A percentile compares a stretch with the other conserved stretches of the same genome.
These are phyloP conservation scores for Aspergillus bridgeri DNA, from an alignment of 495 filamentous ascomycete species.

Conservation along the genomic window DNA sequence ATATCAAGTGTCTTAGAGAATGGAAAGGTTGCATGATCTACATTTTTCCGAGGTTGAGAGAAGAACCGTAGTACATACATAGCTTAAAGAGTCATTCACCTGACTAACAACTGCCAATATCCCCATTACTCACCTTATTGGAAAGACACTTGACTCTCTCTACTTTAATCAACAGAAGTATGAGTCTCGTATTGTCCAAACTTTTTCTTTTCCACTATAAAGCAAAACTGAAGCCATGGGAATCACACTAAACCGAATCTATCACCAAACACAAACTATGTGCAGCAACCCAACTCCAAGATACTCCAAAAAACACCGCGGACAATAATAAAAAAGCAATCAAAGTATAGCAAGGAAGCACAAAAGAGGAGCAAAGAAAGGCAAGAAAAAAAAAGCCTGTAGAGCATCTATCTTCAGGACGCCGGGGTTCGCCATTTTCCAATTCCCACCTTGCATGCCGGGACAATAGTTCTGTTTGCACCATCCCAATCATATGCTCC, in stretches of 20 bases:
- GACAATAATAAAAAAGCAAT: slow-evolving; percentile 6
- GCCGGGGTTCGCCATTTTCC: slow-evolving; percentile 27
- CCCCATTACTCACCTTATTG: neutral
- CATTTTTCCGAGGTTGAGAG: no score
- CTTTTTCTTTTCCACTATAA: slow-evolving; percentile 10
- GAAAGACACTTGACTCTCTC: no score
- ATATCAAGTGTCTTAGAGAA: no score
- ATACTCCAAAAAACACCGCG: slow-evolving; percentile 15
- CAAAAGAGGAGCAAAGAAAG: slow-evolving; percentile 1
- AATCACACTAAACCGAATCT: slow-evolving; percentile 23
- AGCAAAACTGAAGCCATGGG: slow-evolving; percentile 15
- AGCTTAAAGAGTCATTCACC: no score
- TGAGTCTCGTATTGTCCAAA: slow-evolving; percentile 3
- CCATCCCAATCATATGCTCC: neutral
- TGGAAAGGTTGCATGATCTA: no score
- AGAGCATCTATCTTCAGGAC: slow-evolving; percentile 31
- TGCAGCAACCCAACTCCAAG: slow-evolving; percentile 10
- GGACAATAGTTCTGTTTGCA: neutral
- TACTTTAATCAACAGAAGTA: neutral
- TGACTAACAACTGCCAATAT: no score
- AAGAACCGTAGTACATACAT: no score
- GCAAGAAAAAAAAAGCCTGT: slow-evolving; percentile 11
- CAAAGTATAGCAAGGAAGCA: slow-evolving; percentile 2
- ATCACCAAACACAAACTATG: slow-evolving; percentile 20
- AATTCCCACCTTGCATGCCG: slow-evolving; percentile 14